Conservation (phyloP, 1,284 basidiomycete genomes). For the Irpex lacteus region DNA sequence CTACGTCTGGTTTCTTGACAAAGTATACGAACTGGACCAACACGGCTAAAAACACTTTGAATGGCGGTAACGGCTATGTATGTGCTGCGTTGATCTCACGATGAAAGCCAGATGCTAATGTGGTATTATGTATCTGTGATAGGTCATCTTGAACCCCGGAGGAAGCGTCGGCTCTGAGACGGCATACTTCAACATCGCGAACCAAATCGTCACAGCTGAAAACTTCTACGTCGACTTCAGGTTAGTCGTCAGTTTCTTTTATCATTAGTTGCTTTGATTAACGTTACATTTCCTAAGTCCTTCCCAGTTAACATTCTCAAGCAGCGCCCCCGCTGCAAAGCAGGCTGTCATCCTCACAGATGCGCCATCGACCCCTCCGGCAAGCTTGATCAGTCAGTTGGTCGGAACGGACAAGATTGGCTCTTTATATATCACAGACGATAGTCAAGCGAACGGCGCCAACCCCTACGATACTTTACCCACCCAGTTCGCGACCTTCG, state of each 20-base stretch:
- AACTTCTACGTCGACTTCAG: constrained; percentile 22
- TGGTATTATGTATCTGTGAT: background rate
- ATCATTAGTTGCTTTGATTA: background rate
- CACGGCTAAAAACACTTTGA: constrained; percentile 6
- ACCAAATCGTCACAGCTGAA: constrained; percentile 24
- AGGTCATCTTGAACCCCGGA: constrained; percentile 26
- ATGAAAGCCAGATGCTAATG: background rate
- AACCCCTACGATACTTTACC: constrained; percentile 24
- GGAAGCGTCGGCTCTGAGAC: constrained; percentile 8
- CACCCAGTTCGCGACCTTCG: constrained; percentile 18
- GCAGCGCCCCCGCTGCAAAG: constrained; percentile 22
- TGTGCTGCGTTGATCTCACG: background rate
- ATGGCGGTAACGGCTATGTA: background rate
- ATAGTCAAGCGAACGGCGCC: constrained; percentile 17
- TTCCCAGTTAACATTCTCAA: constrained; percentile 17
- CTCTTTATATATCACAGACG: constrained; percentile 39
- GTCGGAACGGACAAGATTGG: constrained; percentile 31
- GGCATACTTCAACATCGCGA: constrained; percentile 22
- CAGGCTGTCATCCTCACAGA: constrained; percentile 27
- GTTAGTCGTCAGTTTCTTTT: constrained; percentile 4
- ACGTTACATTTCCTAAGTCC: constrained; percentile 8
- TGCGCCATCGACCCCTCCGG: constrained; percentile 28
- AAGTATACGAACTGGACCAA: constrained; percentile 13
- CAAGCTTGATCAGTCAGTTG: constrained; percentile 33
- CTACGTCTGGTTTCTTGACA: constrained; percentile 10